Evolutionary conservation across 23 red algal genomes (phyloP).

Genomic region (Agarophyton chilense): DNA sequence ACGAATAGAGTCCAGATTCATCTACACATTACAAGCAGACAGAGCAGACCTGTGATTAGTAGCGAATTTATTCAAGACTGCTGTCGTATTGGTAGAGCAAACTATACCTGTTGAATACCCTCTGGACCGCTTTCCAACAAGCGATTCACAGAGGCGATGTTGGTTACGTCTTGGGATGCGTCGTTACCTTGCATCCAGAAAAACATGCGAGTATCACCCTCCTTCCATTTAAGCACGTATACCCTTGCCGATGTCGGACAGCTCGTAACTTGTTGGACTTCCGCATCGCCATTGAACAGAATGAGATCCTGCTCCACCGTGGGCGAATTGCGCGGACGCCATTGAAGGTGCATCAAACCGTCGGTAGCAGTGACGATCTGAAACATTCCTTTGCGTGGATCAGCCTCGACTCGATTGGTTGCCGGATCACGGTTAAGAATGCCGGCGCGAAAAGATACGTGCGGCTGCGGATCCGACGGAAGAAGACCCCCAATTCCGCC

Average conservation of each 20-base stretch:
- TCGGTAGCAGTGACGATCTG: constrained; percentile 49
- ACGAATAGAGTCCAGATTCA: constrained; percentile 18
- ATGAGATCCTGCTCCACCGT: constrained; percentile 62
- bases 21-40: background rate
- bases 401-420: constrained; percentile 55
- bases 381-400: constrained; percentile 62
- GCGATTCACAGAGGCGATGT: constrained; percentile 42
- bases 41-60: constrained; percentile 33
- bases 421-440: constrained; percentile 45
- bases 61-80: constrained; percentile 25
- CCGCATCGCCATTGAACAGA: constrained; percentile 48
- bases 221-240: constrained; percentile 68
- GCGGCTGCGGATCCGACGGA: constrained; percentile 40
- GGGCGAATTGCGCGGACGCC: constrained; percentile 22
- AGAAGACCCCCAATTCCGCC: constrained; percentile 37
- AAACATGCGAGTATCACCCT: constrained; percentile 46
- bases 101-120: constrained; percentile 59
- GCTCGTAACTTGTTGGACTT: constrained; percentile 50
- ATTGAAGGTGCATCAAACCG: constrained; percentile 58
- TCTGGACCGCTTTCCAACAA: constrained; percentile 53
- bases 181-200: constrained; percentile 76
- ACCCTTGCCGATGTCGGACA: constrained; percentile 60
- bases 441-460: constrained; percentile 56
- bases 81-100: background rate
- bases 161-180: constrained; percentile 32